Base-by-base conservation (phyloP, 805 yeast species). In the Metahyphopichia silvanorum region DNA sequence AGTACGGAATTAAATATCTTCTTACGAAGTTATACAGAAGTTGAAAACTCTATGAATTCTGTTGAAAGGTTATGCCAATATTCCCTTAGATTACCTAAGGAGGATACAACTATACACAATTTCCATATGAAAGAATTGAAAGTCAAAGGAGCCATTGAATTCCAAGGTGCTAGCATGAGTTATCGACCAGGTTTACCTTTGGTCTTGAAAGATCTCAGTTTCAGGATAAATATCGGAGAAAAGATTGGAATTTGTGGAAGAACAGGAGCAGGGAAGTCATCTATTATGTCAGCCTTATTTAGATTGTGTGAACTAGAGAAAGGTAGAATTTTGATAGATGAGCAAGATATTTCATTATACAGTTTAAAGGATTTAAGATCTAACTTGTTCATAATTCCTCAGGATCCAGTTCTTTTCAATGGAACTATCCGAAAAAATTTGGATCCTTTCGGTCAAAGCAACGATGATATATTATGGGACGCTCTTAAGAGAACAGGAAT, bases 51-150 rank as follows among this genome's bases (percentile, higher is more conserved):
- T 33, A 66, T 74, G 70, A 71, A 69, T 46, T 66, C 77, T 5
- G 76, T 67, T 6, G 79, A 74, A 47, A 59, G 76, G 46, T 40
- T 54, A 31, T 49, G 48, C 35, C 45, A 52, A 12, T 58, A 57
- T 56, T 83, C 81, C 0, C 63, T 62, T 38, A 60, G 70, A 10
- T 53, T 83, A 30, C 76, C 73, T 2, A 77, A 76, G 43, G 91
- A 83, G 51, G 81, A 79, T 1, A 66, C 79, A 0, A 70, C 66
- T 43, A 55, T 61, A 29, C 70, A 74, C 29, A 51, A 75, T 42
- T 38, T 54, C 49, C 24, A 62, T 33, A 66, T 52, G 25, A 27
- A 30, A 21, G 46, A 46, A 5, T 72, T 72, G 28, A 15, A n/a
- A 8, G 2, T 15, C 14, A 10, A 31, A 6, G 62, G 62, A 9